Evolutionary conservation across 768 basidiomycete species (phyloP), one percentile per base, ranked within the genome.

Genomic region (Mycena polygramma): DNA sequence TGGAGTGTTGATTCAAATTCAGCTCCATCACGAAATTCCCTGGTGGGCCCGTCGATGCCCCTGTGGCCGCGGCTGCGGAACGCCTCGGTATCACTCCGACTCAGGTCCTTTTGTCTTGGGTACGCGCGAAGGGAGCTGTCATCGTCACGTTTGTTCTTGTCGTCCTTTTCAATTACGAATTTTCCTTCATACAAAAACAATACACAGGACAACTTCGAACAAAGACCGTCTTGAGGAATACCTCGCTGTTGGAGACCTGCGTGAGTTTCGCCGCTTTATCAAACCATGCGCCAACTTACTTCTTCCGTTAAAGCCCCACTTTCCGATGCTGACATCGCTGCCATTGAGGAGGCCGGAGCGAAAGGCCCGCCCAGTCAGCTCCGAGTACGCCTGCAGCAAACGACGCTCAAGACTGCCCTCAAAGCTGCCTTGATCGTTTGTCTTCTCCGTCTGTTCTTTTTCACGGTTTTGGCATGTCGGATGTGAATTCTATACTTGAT

Each of bases 91-190:
- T 83, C n/a, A 81, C 85, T 10, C 79, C 87, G 0, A 84, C 82
- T 15, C 88, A 89, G 65, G 84, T 88, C 35, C 79, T 88, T 26
- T 76, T 88, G 55, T 77, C 81, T 1, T 89, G 88, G 88, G 83
- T 83, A 11, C 80, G 78, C 57, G 77, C 80, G 60, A 89, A 90
- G 74, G 84, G 84, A 48, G 82, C 79, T 11, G 81, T 84, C 22
- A 80, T 86, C 51, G 84, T 87, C 59, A 88, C 86, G 83, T 83
- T 60, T 22, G 79, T 75, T 11, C n/a, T 53, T 17, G 5, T 39
- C 17, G 26, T 61, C 51, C 53, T n/a, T 39, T 52, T 7, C 14
- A 8, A 14, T 15, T 22, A n/a, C 2, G 1, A 10, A 24, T 30
- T 13, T 15, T 8, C 63, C 43, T 45, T 76, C 4, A 10, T n/a